Conservation (phyloP, 2,329 filamentous ascomycete genomes). For the Alternaria gansuensis region DNA sequence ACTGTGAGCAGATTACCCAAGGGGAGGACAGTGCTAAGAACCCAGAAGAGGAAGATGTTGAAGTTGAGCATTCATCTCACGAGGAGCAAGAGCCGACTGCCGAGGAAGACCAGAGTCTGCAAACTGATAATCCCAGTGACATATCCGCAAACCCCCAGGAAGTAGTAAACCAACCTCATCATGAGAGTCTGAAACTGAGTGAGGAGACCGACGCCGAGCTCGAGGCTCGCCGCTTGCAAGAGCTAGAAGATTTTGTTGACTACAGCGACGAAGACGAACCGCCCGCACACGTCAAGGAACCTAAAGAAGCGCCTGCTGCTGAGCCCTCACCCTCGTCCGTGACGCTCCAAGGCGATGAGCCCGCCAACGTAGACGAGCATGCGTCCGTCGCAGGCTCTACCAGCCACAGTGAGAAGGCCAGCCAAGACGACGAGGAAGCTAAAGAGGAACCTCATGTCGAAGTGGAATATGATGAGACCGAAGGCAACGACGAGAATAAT, state of each 20-base stretch:
- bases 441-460: slow-evolving; percentile 3
- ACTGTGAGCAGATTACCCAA: neutral
- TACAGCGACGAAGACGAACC: slow-evolving; percentile 59
- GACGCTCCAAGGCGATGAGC: slow-evolving; percentile 48
- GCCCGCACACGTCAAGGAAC: slow-evolving; percentile 20
- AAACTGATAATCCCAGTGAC: slow-evolving; percentile 9
- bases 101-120: slow-evolving; percentile 2
- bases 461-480: slow-evolving; percentile 21
- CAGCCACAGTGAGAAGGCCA: slow-evolving; percentile 10
- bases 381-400: slow-evolving; percentile 5
- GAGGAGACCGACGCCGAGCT: slow-evolving; percentile 9
- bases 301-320: slow-evolving; percentile 19
- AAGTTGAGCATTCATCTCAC: slow-evolving; percentile 3
- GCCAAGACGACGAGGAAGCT: slow-evolving; percentile 14
- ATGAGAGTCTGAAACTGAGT: slow-evolving; percentile 2
- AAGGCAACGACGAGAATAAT: slow-evolving; percentile 23
- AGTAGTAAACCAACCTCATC: slow-evolving; percentile 6
- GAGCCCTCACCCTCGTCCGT: slow-evolving; percentile 42
- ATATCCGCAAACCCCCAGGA: slow-evolving; percentile 3
- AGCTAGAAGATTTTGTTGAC: slow-evolving; percentile 58
- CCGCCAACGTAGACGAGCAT: slow-evolving; percentile 24
- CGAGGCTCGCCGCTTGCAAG: slow-evolving; percentile 29
- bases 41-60: slow-evolving; percentile 1
- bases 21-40: slow-evolving; percentile 8
- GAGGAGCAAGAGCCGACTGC: slow-evolving; percentile 4